Conservation (phyloP, 2,329 filamentous ascomycete genomes). For the Balansia obtecta region DNA sequence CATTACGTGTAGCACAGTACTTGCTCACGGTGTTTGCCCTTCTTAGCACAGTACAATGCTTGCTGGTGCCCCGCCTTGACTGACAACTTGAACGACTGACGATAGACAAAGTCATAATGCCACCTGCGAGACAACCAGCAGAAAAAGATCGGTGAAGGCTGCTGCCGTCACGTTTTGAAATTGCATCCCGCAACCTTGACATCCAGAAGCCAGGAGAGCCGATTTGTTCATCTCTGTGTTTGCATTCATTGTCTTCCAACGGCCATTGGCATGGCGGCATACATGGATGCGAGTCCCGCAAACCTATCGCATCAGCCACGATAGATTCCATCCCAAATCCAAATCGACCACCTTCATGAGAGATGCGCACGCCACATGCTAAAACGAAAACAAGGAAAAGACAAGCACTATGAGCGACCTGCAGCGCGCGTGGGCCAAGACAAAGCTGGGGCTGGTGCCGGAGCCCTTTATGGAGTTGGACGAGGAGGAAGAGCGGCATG, state of each 20-base stretch:
- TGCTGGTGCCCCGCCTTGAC: background rate
- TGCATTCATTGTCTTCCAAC: background rate
- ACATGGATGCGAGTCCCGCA: constrained; percentile 1
- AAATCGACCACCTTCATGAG: background rate
- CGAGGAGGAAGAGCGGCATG: constrained; percentile 28
- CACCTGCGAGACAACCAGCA: background rate
- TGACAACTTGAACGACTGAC: background rate
- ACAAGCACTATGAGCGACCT: constrained; percentile 61
- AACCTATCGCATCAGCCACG: background rate
- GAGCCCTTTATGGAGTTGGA: constrained; percentile 39
- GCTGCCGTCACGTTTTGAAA: background rate
- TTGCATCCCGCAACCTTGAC: background rate
- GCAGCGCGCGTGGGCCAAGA: constrained; percentile 66
- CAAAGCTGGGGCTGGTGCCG: constrained; percentile 50
- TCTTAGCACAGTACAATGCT: background rate
- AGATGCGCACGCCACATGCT: background rate
- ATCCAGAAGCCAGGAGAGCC: background rate
- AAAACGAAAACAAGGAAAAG: background rate
- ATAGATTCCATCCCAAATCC: background rate
- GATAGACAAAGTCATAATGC: background rate
- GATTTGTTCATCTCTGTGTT: background rate
- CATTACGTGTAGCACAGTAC: background rate
- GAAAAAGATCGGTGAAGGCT: background rate
- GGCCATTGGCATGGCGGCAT: background rate
- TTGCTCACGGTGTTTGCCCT: background rate